phyloP scores from a whole-genome alignment of 768 basidiomycete species.

The Leccinum fibrillosum region DNA sequence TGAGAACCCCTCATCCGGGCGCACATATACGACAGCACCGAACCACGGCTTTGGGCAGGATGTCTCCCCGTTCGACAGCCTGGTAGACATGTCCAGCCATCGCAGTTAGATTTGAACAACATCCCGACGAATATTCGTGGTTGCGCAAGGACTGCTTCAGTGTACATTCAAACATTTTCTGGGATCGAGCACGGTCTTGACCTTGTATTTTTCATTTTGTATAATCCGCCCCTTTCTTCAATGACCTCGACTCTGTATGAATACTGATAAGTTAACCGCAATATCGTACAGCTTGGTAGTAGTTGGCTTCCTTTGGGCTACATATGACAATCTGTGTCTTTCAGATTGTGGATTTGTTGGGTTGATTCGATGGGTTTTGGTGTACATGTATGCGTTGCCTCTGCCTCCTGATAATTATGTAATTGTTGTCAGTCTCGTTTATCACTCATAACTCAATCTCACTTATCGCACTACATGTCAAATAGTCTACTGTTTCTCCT shows the following conservation, averaged over 20 bases:
- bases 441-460: too few species aligned
- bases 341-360: neutral
- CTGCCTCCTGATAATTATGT: too few species aligned
- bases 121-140: conserved; percentile 61
- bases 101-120: conserved; percentile 61
- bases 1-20: conserved; percentile 12
- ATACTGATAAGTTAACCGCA: neutral
- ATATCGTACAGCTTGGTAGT: neutral
- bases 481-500: too few species aligned
- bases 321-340: neutral
- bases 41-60: conserved; percentile 37
- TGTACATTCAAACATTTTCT: conserved; percentile 36
- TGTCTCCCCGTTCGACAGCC: conserved; percentile 65
- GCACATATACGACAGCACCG: conserved; percentile 27
- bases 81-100: conserved; percentile 42
- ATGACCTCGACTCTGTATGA: conserved; percentile 1
- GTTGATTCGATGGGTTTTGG: neutral
- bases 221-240: neutral
- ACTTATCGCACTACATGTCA: too few species aligned
- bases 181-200: neutral
- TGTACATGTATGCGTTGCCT: too few species aligned
- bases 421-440: too few species aligned
- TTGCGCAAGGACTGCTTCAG: conserved; percentile 67
- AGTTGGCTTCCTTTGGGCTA: neutral
- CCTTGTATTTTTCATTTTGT: neutral